Percentiles rank a stretch among this genome's conserved stretches.
These are phyloP conservation scores for Biscogniauxia marginata DNA, from an alignment of 2,329 filamentous ascomycete species.

Conservation along the genomic window DNA sequence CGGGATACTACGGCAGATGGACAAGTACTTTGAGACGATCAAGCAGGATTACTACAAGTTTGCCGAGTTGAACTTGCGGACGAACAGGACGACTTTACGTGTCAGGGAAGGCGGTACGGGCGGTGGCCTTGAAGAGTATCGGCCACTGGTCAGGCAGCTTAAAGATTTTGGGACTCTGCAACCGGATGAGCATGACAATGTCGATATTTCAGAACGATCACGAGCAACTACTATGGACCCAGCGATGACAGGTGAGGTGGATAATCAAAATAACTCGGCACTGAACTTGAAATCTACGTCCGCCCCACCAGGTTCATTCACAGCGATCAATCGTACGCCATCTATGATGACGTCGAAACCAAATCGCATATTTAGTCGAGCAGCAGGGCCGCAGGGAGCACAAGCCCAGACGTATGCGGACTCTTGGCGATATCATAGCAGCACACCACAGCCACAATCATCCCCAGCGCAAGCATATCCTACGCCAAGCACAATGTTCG, in stretches of 20 bases:
- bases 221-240: slow-evolving; percentile 33
- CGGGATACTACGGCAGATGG: slow-evolving; percentile 51
- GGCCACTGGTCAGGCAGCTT: slow-evolving; percentile 37
- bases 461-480: slow-evolving; percentile 15
- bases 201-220: slow-evolving; percentile 28
- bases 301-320: slow-evolving; percentile 36
- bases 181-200: slow-evolving; percentile 32
- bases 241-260: slow-evolving; percentile 27
- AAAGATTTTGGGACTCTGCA: slow-evolving; percentile 45
- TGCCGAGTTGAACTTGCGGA: slow-evolving; percentile 23
- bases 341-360: slow-evolving; percentile 14
- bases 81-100: slow-evolving; percentile 34
- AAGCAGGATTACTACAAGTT: slow-evolving; percentile 46
- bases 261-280: slow-evolving; percentile 17
- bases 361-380: slow-evolving; percentile 8
- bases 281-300: slow-evolving; percentile 30
- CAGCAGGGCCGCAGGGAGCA: slow-evolving; percentile 7
- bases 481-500: slow-evolving; percentile 16
- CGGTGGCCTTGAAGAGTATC: slow-evolving; percentile 57
- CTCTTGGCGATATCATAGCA: slow-evolving; percentile 20
- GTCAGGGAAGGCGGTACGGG: slow-evolving; percentile 44
- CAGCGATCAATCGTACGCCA: slow-evolving; percentile 37
- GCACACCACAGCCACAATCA: slow-evolving; percentile 8
- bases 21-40: slow-evolving; percentile 50
- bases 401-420: slow-evolving; percentile 20